These are phyloP conservation scores for Serendipita vermifera DNA, from an alignment of 768 basidiomycete genomes.

Conservation along the genomic window DNA sequence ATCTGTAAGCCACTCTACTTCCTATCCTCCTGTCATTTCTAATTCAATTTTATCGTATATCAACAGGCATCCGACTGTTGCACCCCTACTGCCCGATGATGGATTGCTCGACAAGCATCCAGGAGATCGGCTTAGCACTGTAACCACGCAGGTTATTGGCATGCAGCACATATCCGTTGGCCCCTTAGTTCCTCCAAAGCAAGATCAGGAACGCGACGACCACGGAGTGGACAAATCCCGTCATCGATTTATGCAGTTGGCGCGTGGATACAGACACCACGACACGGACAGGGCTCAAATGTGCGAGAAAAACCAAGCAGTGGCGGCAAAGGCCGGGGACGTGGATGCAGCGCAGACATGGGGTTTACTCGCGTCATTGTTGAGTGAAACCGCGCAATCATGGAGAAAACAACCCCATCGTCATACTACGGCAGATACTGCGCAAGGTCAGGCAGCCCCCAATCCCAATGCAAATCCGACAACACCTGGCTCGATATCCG, in stretches of 20 bases:
- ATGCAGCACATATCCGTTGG: no score
- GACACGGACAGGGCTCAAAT: conserved; percentile 17
- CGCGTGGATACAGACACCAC: conserved; percentile 14
- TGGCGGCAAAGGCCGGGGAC: conserved; percentile 47
- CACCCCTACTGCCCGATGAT: neutral
- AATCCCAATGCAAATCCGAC: no score
- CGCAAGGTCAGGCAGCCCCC: no score
- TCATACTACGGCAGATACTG: no score
- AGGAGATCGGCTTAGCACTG: neutral
- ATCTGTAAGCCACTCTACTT: conserved; percentile 1
- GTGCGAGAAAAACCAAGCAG: conserved; percentile 52
- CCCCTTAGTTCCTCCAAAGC: neutral
- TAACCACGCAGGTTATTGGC: neutral
- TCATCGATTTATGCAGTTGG: conserved; percentile 15
- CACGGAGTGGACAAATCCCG: no score
- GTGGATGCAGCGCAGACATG: conserved; percentile 49
- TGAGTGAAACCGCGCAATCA: no score
- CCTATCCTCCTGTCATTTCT: no score
- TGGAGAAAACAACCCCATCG: no score
- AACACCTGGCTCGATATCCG: no score
- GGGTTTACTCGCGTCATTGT: conserved; percentile 46
- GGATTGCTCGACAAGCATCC: conserved; percentile 9
- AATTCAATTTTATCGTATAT: no score
- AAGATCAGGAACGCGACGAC: neutral
- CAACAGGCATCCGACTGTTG: conserved; percentile 1